Evolutionary conservation across 768 basidiomycete genomes (phyloP), one percentile per base, ranked within the genome.

Genomic region (Kwoniella shandongensis): DNA sequence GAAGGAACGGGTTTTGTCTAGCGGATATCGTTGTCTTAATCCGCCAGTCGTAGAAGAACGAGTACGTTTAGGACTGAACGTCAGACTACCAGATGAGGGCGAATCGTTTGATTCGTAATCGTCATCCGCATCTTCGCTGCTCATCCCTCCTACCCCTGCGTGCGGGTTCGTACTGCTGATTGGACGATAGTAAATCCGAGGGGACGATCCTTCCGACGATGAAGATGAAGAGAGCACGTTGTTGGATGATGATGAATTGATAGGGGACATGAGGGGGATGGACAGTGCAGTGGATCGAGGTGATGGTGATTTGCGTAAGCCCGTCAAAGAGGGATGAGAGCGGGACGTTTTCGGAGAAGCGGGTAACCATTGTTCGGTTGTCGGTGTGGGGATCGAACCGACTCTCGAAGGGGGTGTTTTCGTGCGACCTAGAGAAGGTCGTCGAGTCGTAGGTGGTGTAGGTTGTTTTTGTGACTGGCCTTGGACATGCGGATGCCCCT

Each of bases 61-160:
- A 12, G 26, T 40, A 0, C 61, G 48, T 44, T 66, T 66, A 0
- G 69, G 59, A 17, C 55, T 53, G 39, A 70, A 70, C 0, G 66
- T 56, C 26, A 70, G 38, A 10, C 63, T 65, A 18, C 59, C 69
- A 6, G 66, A 67, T 0, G 66, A 67, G 27, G 62, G 65, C 7
- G 67, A 69, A 49, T 65, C 61, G 26, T 55, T 59, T 17, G 42
- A 53, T n/a, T 69, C 65, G 23, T 64, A 63, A 51, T 72, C 70
- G 44, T 69, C 70, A 57, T 72, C 70, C 15, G 66, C 70, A 50
- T 72, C 70, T 44, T 69, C 67, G 18, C 62, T 62, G 29, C 57
- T 49, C 40, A 61, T 47, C 3, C 55, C 59, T 2, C 56, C 67
- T 10, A 13, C 32, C 13, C 32, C 32, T 6, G 13, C 32, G 13